These are phyloP conservation scores for Tulasnella sp. DNA, from an alignment of 768 basidiomycete species.

Conservation along the genomic window DNA sequence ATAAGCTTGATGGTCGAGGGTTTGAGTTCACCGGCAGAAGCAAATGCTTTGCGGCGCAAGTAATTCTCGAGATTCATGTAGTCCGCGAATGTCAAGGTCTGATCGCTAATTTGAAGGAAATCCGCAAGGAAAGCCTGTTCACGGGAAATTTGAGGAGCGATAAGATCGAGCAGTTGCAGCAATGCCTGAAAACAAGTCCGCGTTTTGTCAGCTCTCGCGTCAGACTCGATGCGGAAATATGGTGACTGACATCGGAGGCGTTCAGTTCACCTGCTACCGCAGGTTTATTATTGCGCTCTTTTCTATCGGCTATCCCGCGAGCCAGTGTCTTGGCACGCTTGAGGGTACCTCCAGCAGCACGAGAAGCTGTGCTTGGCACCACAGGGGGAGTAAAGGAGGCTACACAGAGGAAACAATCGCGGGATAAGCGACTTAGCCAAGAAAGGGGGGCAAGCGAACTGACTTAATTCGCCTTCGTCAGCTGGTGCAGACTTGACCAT, in stretches of 20 bases:
- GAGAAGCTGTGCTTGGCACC: conserved; percentile 32
- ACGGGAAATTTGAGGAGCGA: conserved; percentile 67
- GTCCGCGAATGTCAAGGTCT: conserved; percentile 87
- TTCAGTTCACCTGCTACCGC: conserved; percentile 50
- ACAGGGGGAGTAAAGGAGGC: conserved; percentile 30
- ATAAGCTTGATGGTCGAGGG: conserved; percentile 72
- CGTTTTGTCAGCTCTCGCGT: not conserved
- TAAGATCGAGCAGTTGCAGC: conserved; percentile 65
- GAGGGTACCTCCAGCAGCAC: conserved; percentile 40
- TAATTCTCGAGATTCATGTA: conserved; percentile 92
- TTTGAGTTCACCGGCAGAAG: conserved; percentile 56
- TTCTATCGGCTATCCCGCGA: conserved; percentile 63
- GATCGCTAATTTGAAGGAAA: conserved; percentile 88
- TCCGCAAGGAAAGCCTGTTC: conserved; percentile 88
- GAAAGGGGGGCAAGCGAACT: not conserved
- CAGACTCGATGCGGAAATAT: not conserved
- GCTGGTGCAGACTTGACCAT: conserved; percentile 56
- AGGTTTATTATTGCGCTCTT: conserved; percentile 46
- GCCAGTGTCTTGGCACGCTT: conserved; percentile 81
- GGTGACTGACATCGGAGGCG: conserved; percentile 61
- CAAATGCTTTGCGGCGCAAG: conserved; percentile 85
- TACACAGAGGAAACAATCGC: not conserved
- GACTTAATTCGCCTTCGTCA: conserved; percentile 56
- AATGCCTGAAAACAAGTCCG: conserved; percentile 54
- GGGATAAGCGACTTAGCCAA: not conserved